Conservation (phyloP, 352 stramenopile species). For the Pythium brachiatum region DNA sequence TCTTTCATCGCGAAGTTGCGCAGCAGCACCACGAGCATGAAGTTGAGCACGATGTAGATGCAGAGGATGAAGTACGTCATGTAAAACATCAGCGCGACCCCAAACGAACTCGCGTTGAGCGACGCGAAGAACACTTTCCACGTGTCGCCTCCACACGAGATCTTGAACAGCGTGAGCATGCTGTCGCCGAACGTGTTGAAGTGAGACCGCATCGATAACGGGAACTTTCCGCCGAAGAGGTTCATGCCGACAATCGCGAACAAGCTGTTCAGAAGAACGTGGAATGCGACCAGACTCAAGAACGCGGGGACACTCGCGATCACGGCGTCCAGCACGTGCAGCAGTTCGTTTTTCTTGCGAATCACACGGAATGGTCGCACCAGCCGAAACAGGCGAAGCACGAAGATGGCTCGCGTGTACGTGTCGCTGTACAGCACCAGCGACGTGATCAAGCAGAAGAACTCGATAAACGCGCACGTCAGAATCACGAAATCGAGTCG, state of each 20-base stretch:
- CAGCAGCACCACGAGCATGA: slow-evolving; percentile 84
- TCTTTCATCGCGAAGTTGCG: slow-evolving; percentile 86
- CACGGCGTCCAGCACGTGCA: slow-evolving; percentile 69
- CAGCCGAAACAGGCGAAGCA: slow-evolving; percentile 76
- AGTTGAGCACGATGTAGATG: slow-evolving; percentile 73
- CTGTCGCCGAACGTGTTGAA: slow-evolving; percentile 85
- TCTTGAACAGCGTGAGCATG: slow-evolving; percentile 85
- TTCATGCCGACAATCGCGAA: slow-evolving; percentile 87
- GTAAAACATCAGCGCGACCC: slow-evolving; percentile 65
- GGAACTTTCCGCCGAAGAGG: slow-evolving; percentile 76
- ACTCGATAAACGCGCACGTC: slow-evolving; percentile 61
- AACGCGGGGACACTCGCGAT: slow-evolving; percentile 67
- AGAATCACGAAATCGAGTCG: slow-evolving; percentile 74
- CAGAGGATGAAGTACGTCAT: slow-evolving; percentile 70
- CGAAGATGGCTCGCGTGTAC: slow-evolving; percentile 70
- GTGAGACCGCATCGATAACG: slow-evolving; percentile 60
- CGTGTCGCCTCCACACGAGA: slow-evolving; percentile 75
- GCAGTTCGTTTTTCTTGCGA: slow-evolving; percentile 70
- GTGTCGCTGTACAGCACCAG: slow-evolving; percentile 63
- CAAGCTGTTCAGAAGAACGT: slow-evolving; percentile 65
- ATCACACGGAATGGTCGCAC: slow-evolving; percentile 74
- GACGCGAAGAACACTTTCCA: slow-evolving; percentile 82
- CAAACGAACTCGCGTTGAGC: slow-evolving; percentile 54
- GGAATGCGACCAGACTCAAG: slow-evolving; percentile 55
- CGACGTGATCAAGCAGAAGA: slow-evolving; percentile 52